Evolutionary conservation across 1,139 yeast species (phyloP).

Genomic region (Ogataea hybrid): DNA sequence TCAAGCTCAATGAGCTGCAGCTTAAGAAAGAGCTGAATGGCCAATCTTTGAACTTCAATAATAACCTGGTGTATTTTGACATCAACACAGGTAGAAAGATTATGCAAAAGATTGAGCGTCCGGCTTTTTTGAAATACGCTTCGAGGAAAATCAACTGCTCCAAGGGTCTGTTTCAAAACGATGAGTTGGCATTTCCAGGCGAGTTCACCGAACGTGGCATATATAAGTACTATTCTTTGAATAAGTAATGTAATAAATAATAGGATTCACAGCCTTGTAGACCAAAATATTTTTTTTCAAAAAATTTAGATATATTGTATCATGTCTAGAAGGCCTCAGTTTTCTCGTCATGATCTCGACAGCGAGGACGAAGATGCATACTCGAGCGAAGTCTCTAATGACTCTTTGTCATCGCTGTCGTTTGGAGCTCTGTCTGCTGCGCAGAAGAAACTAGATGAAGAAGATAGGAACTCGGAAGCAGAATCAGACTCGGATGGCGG

Average conservation of each 20-base stretch:
- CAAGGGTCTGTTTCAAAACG: slow-evolving; percentile 45
- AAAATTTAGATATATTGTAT: not conserved
- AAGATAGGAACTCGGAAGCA: slow-evolving; percentile 12
- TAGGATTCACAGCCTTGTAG: slow-evolving; percentile 3
- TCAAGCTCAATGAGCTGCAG: slow-evolving; percentile 42
- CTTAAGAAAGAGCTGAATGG: slow-evolving; percentile 30
- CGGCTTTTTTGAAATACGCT: slow-evolving; percentile 60
- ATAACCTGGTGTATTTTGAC: slow-evolving; percentile 48
- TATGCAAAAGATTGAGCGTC: slow-evolving; percentile 52
- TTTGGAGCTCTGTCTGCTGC: slow-evolving; percentile 62
- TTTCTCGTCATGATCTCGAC: slow-evolving; percentile 17
- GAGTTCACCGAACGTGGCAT: slow-evolving; percentile 67
- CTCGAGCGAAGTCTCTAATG: slow-evolving; percentile 1
- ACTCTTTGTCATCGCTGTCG: slow-evolving; percentile 39
- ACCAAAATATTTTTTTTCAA: not conserved
- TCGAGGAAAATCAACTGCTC: slow-evolving; percentile 61
- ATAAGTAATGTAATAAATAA: slow-evolving; percentile 21
- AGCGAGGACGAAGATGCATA: slow-evolving; percentile 17
- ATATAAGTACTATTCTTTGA: slow-evolving; percentile 56
- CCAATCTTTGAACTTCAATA: slow-evolving; percentile 32
- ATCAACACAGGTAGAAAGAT: slow-evolving; percentile 65
- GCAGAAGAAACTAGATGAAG: slow-evolving; percentile 44
- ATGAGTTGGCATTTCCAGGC: slow-evolving; percentile 54
- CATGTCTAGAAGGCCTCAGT: slow-evolving; percentile 17
- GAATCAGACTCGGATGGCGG: slow-evolving; percentile 27